Evolutionary conservation across 1,139 yeast genomes (phyloP).

Genomic region (Saccharomyces hybrid): DNA sequence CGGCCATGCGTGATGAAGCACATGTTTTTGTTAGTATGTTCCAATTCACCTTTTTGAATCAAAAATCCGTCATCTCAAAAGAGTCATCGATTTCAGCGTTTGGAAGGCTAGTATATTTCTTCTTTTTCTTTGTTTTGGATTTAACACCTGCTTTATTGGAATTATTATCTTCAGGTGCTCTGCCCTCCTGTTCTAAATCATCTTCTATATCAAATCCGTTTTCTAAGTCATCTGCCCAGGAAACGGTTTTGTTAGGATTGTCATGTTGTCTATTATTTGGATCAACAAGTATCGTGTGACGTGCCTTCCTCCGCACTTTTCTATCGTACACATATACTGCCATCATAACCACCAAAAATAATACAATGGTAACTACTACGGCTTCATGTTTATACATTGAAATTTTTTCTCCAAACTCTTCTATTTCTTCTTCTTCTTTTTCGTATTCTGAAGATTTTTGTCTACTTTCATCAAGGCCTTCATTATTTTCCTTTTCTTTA

Average conservation of each 20-base stretch:
- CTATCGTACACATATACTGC: constrained; percentile 15
- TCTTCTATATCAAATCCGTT: constrained; percentile 33
- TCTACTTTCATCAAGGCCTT: constrained; percentile 8
- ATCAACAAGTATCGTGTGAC: constrained; percentile 25
- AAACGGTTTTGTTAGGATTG: constrained; percentile 27
- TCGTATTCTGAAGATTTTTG: not conserved
- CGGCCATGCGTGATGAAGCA: too few species aligned
- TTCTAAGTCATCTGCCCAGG: constrained; percentile 33
- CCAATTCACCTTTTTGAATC: not conserved
- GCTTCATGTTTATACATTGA: not conserved
- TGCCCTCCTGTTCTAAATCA: constrained; percentile 6
- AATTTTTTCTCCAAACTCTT: not conserved
- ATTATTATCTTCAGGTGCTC: not conserved
- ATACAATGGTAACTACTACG: constrained; percentile 14
- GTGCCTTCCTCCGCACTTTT: constrained; percentile 8
- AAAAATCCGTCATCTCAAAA: constrained; percentile 18
- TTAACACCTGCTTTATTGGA: not conserved
- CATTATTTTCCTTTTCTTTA: constrained; percentile 10
- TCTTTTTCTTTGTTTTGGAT: constrained; percentile 11
- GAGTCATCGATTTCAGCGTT: constrained; percentile 16
- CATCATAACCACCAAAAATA: constrained; percentile 16
- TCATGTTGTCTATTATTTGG: constrained; percentile 15
- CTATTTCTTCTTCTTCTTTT: not conserved
- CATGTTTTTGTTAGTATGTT: too few species aligned
- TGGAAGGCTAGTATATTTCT: constrained; percentile 19